Evolutionary conservation across 2,329 filamentous ascomycete genomes (phyloP).

Genomic region (Hypoxylon sp.): DNA sequence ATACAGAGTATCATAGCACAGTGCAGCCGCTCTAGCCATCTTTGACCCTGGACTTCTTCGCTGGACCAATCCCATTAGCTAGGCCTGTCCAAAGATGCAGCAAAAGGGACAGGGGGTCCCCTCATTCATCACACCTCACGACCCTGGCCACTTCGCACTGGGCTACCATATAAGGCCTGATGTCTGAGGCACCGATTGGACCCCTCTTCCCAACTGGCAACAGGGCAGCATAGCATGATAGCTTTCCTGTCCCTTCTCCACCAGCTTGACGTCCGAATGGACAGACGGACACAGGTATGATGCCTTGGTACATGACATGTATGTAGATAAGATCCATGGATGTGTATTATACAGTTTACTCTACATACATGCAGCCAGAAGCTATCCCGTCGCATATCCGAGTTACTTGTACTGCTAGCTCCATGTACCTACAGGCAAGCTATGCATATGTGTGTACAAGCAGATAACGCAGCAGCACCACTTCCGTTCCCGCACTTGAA

Average conservation of each 20-base stretch:
- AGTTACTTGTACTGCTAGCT: no score
- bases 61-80: slow-evolving; percentile 19
- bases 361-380: slow-evolving; percentile 3
- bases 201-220: not conserved
- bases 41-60: slow-evolving; percentile 6
- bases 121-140: slow-evolving; percentile 11
- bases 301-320: no score
- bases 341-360: no score
- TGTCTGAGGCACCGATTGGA: not conserved
- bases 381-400: no score
- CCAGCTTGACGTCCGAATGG: not conserved
- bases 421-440: no score
- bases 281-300: no score
- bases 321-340: no score
- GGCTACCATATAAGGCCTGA: not conserved
- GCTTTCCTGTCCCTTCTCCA: not conserved
- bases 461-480: slow-evolving; percentile 5
- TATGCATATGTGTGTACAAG: no score
- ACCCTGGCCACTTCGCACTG: not conserved
- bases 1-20: slow-evolving; percentile 12
- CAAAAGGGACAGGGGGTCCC: slow-evolving; percentile 32
- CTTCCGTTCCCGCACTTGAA: slow-evolving; percentile 13
- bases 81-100: not conserved
- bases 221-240: no score
- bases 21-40: slow-evolving; percentile 8